Conservation (phyloP, 768 basidiomycete species). For the Coprinopsis marcescibilis region DNA sequence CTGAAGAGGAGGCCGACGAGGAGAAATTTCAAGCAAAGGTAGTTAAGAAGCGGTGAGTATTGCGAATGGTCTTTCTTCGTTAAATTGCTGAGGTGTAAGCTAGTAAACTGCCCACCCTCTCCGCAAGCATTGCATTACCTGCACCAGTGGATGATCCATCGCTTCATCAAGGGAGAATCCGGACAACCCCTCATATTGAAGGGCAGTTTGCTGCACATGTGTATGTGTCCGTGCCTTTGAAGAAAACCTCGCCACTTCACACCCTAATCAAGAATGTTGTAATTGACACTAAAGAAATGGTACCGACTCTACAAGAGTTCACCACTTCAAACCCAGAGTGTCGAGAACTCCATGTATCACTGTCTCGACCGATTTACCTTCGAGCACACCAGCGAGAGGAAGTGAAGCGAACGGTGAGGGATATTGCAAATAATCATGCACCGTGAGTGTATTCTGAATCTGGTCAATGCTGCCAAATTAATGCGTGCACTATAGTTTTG, state of each 20-base stretch:
- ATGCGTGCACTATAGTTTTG: conserved; percentile 45
- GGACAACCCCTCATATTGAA: conserved; percentile 73
- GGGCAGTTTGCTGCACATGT: conserved; percentile 83
- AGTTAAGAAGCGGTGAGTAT: too few species aligned
- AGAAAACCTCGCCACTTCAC: conserved; percentile 37
- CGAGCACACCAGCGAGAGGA: conserved; percentile 76
- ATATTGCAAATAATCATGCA: conserved; percentile 37
- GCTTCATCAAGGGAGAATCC: conserved; percentile 77
- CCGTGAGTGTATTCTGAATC: conserved; percentile 33
- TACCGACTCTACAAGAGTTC: conserved; percentile 45
- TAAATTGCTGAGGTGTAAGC: background rate
- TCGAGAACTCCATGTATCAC: conserved; percentile 71
- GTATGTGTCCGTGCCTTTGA: conserved; percentile 57
- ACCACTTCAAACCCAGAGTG: conserved; percentile 15
- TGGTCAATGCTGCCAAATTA: background rate
- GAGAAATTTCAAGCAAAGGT: too few species aligned
- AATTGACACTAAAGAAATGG: conserved; percentile 33
- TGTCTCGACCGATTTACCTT: conserved; percentile 78
- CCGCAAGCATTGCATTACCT: conserved; percentile 39
- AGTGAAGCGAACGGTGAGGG: conserved; percentile 56
- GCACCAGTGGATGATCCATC: conserved; percentile 67
- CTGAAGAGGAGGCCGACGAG: conserved; percentile 42
- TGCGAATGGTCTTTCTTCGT: too few species aligned
- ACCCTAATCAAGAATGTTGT: conserved; percentile 42
- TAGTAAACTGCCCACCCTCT: conserved; percentile 62